Evolutionary conservation across 2,329 filamentous ascomycete species (phyloP).

Genomic region (Beauveria bassiana): DNA sequence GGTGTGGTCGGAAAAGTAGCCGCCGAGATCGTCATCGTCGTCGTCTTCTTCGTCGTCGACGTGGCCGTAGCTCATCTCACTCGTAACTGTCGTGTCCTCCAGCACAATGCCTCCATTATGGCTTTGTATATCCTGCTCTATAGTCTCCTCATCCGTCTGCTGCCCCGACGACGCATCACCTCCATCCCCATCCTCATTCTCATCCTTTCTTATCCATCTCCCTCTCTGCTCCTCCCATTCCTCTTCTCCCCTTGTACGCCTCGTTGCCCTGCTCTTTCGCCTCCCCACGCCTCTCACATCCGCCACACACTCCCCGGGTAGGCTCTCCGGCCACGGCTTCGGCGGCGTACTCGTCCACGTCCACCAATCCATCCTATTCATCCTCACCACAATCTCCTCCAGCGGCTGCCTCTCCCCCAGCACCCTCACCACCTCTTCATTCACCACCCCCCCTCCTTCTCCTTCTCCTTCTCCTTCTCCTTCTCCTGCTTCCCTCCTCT

Average conservation of each 20-base stretch:
- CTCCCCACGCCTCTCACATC: neutral
- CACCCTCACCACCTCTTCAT: neutral
- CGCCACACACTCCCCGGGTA: neutral
- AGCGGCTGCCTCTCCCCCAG: neutral
- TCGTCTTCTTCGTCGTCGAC: neutral
- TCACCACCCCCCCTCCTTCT: neutral
- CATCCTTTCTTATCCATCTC: neutral
- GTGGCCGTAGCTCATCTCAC: neutral
- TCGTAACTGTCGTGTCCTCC: neutral
- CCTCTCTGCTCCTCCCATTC: neutral
- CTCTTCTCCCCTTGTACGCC: neutral
- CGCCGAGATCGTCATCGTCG: neutral
- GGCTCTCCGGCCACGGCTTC: neutral
- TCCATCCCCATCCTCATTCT: neutral
- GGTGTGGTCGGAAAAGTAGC: conserved; percentile 8
- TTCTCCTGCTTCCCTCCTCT: neutral
- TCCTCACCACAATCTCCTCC: conserved; percentile 4
- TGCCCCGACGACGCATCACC: neutral
- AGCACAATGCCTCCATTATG: neutral
- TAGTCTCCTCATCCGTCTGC: neutral
- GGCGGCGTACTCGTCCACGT: conserved; percentile 7
- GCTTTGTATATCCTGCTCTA: neutral
- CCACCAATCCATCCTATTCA: conserved; percentile 8
- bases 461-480: neutral
- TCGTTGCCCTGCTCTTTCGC: neutral